phyloP scores from a whole-genome alignment of 1,284 basidiomycete species.

The Erythrobasidium hasegawianum region DNA sequence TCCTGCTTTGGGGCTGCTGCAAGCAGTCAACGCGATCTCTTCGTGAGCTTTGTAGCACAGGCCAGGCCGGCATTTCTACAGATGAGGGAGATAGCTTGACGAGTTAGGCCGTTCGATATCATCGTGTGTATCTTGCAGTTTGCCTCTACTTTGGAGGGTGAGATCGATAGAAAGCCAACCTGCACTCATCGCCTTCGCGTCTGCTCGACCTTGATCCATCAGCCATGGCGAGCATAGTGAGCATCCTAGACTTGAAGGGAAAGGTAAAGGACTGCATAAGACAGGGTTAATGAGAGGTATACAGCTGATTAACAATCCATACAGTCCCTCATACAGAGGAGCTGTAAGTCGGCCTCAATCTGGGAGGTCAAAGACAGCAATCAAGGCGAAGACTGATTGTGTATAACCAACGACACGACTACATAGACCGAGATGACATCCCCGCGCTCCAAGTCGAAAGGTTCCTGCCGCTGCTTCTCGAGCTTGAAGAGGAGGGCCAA shows the following conservation, averaged over 20 bases:
- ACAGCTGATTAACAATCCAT: background rate
- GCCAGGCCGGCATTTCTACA: no score
- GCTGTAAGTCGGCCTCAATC: slow-evolving; percentile 18
- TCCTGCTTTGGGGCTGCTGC: no score
- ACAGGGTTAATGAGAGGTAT: background rate
- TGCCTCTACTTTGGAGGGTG: no score
- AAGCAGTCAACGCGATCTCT: no score
- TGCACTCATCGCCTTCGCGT: no score
- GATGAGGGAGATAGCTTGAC: no score
- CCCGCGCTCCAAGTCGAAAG: slow-evolving; percentile 81
- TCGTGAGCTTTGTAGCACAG: no score
- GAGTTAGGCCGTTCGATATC: no score
- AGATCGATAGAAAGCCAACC: no score
- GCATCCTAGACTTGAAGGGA: slow-evolving; percentile 96
- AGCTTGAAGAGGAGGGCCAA: slow-evolving; percentile 95
- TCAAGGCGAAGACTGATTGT: background rate
- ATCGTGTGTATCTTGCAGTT: no score
- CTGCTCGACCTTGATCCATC: background rate
- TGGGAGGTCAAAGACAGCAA: background rate
- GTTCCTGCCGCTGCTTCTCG: slow-evolving; percentile 89
- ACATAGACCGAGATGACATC: slow-evolving; percentile 79
- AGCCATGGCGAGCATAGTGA: slow-evolving; percentile 56
- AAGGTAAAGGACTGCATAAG: slow-evolving; percentile 49
- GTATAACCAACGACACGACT: background rate
- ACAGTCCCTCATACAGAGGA: slow-evolving; percentile 88